phyloP scores from a whole-genome alignment of 805 yeast species.

The Kluyveromyces nonfermentans region DNA sequence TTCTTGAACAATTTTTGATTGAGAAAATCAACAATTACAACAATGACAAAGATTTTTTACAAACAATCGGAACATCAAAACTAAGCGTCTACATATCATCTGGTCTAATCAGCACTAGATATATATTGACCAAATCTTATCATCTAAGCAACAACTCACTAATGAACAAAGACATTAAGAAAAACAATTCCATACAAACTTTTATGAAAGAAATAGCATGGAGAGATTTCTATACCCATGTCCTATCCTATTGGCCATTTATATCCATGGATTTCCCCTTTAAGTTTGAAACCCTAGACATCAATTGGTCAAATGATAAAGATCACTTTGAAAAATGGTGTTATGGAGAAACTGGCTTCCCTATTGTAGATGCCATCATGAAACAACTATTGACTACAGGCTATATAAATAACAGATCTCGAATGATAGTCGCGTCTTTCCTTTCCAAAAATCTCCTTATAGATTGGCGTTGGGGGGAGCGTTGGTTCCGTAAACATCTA shows the following conservation, averaged over 20 bases:
- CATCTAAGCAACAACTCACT: slow-evolving; percentile 19
- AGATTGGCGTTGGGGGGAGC: slow-evolving; percentile 49
- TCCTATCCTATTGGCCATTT: slow-evolving; percentile 41
- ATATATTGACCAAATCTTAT: slow-evolving; percentile 29
- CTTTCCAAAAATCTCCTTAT: slow-evolving; percentile 40
- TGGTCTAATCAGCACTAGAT: slow-evolving; percentile 39
- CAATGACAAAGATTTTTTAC: slow-evolving; percentile 15
- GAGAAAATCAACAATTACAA: slow-evolving; percentile 9
- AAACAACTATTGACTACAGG: slow-evolving; percentile 42
- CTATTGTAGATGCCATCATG: slow-evolving; percentile 53
- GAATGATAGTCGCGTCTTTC: slow-evolving; percentile 47
- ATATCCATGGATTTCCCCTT: slow-evolving; percentile 42
- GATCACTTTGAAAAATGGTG: slow-evolving; percentile 42
- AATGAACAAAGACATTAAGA: slow-evolving; percentile 17
- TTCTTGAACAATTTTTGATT: slow-evolving; percentile 12
- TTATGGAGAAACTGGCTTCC: slow-evolving; percentile 44
- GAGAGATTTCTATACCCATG: slow-evolving; percentile 48
- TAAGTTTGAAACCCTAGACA: slow-evolving; percentile 33
- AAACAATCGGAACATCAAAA: slow-evolving; percentile 27
- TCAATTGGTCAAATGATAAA: slow-evolving; percentile 36
- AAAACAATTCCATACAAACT: slow-evolving; percentile 31
- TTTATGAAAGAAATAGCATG: slow-evolving; percentile 49
- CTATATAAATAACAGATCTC: slow-evolving; percentile 42
- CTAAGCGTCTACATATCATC: slow-evolving; percentile 38
- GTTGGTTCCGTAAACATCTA: slow-evolving; percentile 39